phyloP scores from a whole-genome alignment of 2,329 filamentous ascomycete genomes.

The Fusarium domesticum region DNA sequence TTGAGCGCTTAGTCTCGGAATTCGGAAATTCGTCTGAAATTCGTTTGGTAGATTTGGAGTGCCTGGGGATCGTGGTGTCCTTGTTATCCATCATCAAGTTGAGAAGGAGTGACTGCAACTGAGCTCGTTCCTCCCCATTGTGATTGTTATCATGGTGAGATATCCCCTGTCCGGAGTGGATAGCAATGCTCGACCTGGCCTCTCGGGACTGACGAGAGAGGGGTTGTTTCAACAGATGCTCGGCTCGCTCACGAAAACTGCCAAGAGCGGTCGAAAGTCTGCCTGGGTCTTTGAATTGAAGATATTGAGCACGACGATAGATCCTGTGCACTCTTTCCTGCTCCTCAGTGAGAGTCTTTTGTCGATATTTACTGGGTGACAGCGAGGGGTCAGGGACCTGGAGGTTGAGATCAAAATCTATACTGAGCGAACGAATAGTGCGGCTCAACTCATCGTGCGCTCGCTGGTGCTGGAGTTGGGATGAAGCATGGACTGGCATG shows the following conservation, averaged over 20 bases:
- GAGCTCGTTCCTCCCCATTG: constrained; percentile 21
- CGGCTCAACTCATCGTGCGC: constrained; percentile 23
- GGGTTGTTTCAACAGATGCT: constrained; percentile 17
- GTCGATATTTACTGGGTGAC: constrained; percentile 27
- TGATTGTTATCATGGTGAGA: neutral
- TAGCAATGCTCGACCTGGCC: no score
- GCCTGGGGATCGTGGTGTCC: constrained; percentile 1
- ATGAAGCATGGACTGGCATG: constrained; percentile 15
- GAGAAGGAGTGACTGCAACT: constrained; percentile 26
- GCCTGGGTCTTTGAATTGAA: constrained; percentile 20
- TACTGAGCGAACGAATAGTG: constrained; percentile 27
- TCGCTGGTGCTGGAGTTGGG: constrained; percentile 2
- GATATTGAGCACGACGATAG: constrained; percentile 18
- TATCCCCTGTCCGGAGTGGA: neutral
- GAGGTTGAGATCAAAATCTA: constrained; percentile 27
- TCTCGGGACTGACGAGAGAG: constrained; percentile 14
- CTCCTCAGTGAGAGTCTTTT: constrained; percentile 20
- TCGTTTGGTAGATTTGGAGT: constrained; percentile 20
- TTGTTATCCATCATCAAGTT: constrained; percentile 15
- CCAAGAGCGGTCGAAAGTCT: constrained; percentile 21
- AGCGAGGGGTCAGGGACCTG: constrained; percentile 20
- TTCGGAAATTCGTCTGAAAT: constrained; percentile 21
- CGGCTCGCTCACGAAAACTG: constrained; percentile 24
- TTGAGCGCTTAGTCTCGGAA: constrained; percentile 16
- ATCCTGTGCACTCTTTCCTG: constrained; percentile 24